Base-by-base conservation (phyloP, 352 stramenopile genomes). In the Pythium rhizo-oryzae region DNA sequence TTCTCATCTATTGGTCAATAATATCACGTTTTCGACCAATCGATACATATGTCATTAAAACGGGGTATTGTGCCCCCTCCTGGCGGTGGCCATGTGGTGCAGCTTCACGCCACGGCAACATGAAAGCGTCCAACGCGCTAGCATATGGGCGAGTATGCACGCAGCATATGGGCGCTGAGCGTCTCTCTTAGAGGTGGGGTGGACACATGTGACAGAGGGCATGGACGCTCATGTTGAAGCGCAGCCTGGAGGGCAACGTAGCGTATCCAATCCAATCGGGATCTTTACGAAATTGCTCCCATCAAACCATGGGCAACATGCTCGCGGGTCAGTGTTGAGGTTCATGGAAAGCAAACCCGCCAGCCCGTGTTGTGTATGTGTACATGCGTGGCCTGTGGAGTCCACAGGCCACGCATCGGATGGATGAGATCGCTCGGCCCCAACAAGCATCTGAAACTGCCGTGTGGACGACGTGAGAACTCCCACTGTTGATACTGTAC, bases 21-120 rank as follows among this genome's bases (percentile, higher is more conserved):
- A n/a, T n/a, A n/a, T n/a, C n/a, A n/a, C n/a, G n/a, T n/a, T 55
- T 35, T 46, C 2, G 30, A 25, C 44, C 57, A 64, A 55, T 64
- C 0, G 2, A 47, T 21, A n/a, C 21, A 7, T n/a, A 21, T 47
- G 13, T n/a, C 41, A 47, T 15, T 47, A 47, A 47, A 47, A 47
- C 15, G 41, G 41, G 41, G 41, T n/a, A n/a, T n/a, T n/a, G n/a
- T n/a, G n/a, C n/a, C n/a, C n/a, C n/a, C n/a, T n/a, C n/a, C n/a
- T n/a, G n/a, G n/a, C n/a, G n/a, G n/a, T n/a, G n/a, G n/a, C n/a
- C n/a, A n/a, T 47, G 28, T 21, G 24, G 46, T 47, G 41, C 13
- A 33, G 28, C n/a, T n/a, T n/a, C n/a, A n/a, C n/a, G n/a, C n/a
- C n/a, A n/a, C n/a, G 21, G 41, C 41, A 47, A 7, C 41, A 8